Base-by-base conservation (phyloP, 1,284 basidiomycete genomes). In the Mycena citricolor region DNA sequence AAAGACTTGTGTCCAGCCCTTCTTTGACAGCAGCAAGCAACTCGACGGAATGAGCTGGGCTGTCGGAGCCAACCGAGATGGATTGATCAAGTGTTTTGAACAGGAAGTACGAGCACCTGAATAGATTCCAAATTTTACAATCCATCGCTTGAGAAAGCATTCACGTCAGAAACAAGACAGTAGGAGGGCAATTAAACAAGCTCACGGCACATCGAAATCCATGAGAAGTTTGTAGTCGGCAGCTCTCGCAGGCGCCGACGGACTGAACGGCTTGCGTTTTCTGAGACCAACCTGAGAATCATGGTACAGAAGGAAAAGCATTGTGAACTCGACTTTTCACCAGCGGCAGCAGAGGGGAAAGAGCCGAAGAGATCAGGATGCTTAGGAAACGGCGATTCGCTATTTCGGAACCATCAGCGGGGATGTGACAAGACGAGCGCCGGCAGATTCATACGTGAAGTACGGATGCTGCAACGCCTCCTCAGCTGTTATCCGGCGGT, bases 361-460 rank as follows among this genome's bases (percentile, higher is more conserved):
- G 91, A 95, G 2, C 90, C 83, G 65, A 99, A 99, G 42, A 95
- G 71, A 60, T 97, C 94, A n/a, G 94, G 92, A 64, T 99, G 95
- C 59, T 99, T 98, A 1, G 97, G 95, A 29, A 89, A 66, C 0
- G 97, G 97, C 1, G 90, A 85, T 67, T 99, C 97, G 4, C 91
- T 94, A 25, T n/a, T n/a, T n/a, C n/a, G n/a, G n/a, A n/a, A n/a
- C n/a, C n/a, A n/a, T n/a, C n/a, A n/a, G n/a, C n/a, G n/a, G n/a
- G n/a, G n/a, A n/a, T n/a, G n/a, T n/a, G n/a, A 32, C 25, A 26
- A 43, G 17, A 22, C 17, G 10, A 38, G 22, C 26, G 19, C 32
- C 16, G n/a, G 11, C 28, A 14, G n/a, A n/a, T n/a, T n/a, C 48
- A 24, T 47, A 94, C 93, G 70, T 81, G 64, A 99, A 99, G 65